These are phyloP conservation scores for Aureobasidium subglaciale DNA, from an alignment of 2,329 filamentous ascomycete species.

Conservation along the genomic window DNA sequence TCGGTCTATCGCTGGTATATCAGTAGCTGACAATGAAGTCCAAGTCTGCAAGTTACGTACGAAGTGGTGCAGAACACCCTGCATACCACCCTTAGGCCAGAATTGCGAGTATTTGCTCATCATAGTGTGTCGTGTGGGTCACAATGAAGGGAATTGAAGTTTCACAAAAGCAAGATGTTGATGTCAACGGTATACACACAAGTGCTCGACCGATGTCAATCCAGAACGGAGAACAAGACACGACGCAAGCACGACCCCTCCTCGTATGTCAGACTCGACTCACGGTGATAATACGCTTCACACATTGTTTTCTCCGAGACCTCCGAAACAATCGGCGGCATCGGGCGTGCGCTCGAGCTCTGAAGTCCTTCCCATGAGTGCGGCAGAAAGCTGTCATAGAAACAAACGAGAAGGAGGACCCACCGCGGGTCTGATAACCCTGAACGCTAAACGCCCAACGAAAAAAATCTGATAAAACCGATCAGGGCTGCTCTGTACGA, in stretches of 20 bases:
- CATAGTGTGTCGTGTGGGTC: neutral
- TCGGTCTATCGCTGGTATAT: conserved; percentile 28
- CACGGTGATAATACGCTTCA: neutral
- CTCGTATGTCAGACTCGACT: neutral
- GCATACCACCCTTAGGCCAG: conserved; percentile 25
- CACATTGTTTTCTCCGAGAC: neutral
- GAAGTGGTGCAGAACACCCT: conserved; percentile 25
- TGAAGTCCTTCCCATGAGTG: neutral
- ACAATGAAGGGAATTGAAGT: neutral
- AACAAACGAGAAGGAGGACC: neutral
- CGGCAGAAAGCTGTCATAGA: neutral
- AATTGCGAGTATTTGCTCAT: conserved; percentile 21
- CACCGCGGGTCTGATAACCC: conserved; percentile 12
- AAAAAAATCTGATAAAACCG: conserved; percentile 11
- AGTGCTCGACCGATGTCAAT: neutral
- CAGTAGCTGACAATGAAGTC: neutral
- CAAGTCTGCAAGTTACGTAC: conserved; percentile 17
- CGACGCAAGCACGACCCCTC: neutral
- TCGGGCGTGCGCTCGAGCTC: neutral
- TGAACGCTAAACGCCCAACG: conserved; percentile 1
- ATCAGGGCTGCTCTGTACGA: neutral
- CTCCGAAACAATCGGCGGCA: neutral
- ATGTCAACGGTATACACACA: neutral
- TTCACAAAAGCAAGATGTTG: neutral
- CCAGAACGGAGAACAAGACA: neutral